Evolutionary conservation across 306 rosid species (phyloP).

Genomic region (Albizia julibrissin): DNA sequence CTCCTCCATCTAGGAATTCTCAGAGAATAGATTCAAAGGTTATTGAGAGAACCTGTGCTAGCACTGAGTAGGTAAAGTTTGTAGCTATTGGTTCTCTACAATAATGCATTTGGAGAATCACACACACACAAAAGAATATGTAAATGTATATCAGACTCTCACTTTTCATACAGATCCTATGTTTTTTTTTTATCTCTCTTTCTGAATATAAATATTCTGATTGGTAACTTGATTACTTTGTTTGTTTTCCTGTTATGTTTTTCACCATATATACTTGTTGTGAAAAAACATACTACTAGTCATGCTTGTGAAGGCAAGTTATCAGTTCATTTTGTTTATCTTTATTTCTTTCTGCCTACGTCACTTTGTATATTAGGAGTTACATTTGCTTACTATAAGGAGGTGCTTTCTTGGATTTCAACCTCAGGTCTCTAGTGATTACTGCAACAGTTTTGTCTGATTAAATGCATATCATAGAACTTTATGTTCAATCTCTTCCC

Average conservation of each 20-base stretch:
- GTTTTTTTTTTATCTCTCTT: not conserved
- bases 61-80: conserved; percentile 52
- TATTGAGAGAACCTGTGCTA: conserved; percentile 69
- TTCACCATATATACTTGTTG: not conserved
- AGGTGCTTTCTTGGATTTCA: not conserved
- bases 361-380: not conserved
- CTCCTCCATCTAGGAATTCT: conserved; percentile 70
- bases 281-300: not conserved
- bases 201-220: not conserved
- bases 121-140: not conserved
- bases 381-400: not conserved
- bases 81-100: not conserved
- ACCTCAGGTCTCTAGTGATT: not conserved
- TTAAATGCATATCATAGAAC: no score
- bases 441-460: not conserved
- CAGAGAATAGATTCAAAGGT: conserved; percentile 70
- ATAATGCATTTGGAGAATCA: not conserved
- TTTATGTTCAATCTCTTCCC: not conserved
- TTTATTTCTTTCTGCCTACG: not conserved
- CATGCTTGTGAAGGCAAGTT: not conserved
- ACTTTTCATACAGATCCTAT: not conserved
- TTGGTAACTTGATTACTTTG: not conserved
- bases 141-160: not conserved
- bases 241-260: not conserved
- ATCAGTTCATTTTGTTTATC: not conserved